A percentile compares a stretch with the other conserved stretches of the same genome.
Evolutionary conservation across 805 yeast species (phyloP).

Genomic region (Candida xiaguanensis): DNA sequence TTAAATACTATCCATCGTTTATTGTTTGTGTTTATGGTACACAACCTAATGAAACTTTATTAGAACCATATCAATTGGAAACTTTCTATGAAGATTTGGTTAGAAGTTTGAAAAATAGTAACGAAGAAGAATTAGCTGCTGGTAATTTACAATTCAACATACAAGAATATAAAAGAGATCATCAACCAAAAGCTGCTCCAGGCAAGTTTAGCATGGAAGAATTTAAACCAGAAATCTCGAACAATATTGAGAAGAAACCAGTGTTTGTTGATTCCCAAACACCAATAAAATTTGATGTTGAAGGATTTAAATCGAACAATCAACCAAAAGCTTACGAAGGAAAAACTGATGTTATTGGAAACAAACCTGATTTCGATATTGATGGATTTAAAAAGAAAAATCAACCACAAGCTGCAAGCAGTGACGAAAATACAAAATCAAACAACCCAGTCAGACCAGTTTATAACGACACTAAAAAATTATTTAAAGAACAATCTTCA

Average conservation of each 20-base stretch:
- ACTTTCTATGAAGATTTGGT: slow-evolving; percentile 17
- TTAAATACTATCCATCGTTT: slow-evolving; percentile 20
- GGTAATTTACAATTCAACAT: background rate
- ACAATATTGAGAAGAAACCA: background rate
- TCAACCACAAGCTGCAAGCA: slow-evolving; percentile 4
- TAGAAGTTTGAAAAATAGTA: slow-evolving; percentile 13
- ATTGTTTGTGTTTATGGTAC: slow-evolving; percentile 16
- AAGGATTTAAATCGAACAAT: background rate
- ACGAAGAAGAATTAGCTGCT: background rate
- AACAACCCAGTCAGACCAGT: background rate
- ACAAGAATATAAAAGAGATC: background rate
- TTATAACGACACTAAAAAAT: background rate
- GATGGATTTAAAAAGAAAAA: background rate
- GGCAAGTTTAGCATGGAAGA: background rate
- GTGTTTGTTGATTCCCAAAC: background rate
- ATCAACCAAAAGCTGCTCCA: background rate
- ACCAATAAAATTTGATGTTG: background rate
- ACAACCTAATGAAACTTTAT: slow-evolving; percentile 9
- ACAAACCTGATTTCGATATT: background rate
- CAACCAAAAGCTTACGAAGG: background rate
- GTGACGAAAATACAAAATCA: slow-evolving; percentile 1
- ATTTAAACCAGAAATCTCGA: background rate
- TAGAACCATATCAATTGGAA: slow-evolving; percentile 14
- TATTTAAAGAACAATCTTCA: slow-evolving; percentile 2
- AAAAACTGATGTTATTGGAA: background rate